Percentiles rank a stretch among this genome's conserved stretches.
These are phyloP conservation scores for Papiliotrema flavescens DNA, from an alignment of 1,284 basidiomycete species.

Conservation along the genomic window DNA sequence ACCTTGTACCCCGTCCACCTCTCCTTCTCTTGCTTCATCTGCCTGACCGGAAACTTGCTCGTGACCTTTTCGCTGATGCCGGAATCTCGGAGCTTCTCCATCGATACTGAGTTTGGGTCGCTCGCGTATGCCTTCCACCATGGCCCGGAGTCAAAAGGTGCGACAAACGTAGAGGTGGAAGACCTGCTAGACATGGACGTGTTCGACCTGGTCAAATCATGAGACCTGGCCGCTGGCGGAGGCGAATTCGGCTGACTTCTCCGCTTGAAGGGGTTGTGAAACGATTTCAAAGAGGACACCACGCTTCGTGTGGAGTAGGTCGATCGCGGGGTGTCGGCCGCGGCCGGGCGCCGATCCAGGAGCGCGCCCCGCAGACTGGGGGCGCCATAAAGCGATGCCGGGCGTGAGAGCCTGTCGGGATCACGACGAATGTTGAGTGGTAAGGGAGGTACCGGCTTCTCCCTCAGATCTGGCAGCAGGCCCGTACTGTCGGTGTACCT, in stretches of 20 bases:
- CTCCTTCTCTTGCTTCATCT: not conserved
- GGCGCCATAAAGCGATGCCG: not conserved
- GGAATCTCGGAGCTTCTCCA: conserved; percentile 2
- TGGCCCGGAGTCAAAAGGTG: not conserved
- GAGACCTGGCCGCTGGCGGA: not conserved
- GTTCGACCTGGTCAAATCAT: not conserved
- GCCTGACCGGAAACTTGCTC: conserved; percentile 17
- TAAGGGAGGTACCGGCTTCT: conserved; percentile 18
- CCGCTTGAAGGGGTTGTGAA: conserved; percentile 11
- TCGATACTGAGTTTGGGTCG: not conserved
- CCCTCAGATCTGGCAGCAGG: conserved; percentile 2
- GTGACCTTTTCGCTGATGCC: conserved; percentile 19
- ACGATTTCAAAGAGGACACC: conserved; percentile 9
- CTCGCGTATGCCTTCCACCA: not conserved
- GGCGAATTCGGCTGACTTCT: not conserved
- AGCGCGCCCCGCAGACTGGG: not conserved
- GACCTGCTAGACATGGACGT: not conserved
- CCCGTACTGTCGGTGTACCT: not conserved
- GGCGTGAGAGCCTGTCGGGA: not conserved
- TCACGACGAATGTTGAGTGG: conserved; percentile 12
- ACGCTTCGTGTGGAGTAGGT: conserved; percentile 1
- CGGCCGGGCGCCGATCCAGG: too few relatives aligned
- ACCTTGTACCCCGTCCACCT: conserved; percentile 21
- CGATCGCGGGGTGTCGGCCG: too few relatives aligned
- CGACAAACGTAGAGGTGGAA: not conserved